These are phyloP conservation scores for Dactylorhiza incarnata DNA, from an alignment of 106 monocot species.

Conservation along the genomic window DNA sequence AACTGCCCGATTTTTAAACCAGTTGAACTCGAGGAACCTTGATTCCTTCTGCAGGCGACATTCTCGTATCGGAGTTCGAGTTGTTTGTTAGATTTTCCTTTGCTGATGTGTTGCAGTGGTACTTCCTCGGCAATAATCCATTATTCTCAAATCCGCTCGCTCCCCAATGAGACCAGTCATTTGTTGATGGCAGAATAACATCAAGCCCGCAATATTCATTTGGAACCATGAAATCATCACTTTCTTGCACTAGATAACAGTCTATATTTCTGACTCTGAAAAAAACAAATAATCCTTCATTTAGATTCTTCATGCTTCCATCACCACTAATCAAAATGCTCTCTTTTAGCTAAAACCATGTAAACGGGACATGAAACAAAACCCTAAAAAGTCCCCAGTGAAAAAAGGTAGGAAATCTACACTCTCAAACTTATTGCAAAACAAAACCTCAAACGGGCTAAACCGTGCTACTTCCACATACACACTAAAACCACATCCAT, in stretches of 20 bases:
- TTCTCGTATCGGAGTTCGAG: not conserved
- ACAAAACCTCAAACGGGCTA: too few species aligned
- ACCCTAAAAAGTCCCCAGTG: too few species aligned
- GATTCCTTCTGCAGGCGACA: not conserved
- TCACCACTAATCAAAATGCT: too few species aligned
- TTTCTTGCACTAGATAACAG: not conserved
- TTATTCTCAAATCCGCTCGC: not conserved
- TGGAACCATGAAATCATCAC: constrained; percentile 1
- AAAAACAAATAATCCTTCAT: not conserved
- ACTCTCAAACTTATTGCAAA: too few species aligned
- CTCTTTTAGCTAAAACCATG: too few species aligned
- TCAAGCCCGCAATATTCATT: not conserved
- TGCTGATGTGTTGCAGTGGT: not conserved
- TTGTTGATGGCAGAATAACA: not conserved
- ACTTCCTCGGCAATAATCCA: not conserved
- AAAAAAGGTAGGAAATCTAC: too few species aligned
- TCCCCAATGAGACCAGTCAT: not conserved
- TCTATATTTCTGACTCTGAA: constrained; percentile 1
- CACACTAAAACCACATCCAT: too few species aligned
- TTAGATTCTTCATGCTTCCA: not conserved
- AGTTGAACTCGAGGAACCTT: not conserved
- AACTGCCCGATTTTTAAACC: not conserved
- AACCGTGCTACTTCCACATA: too few species aligned
- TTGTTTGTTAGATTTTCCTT: not conserved
- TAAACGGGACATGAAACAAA: too few species aligned